Evolutionary conservation across 345 rosid species (phyloP), one percentile per base, ranked within the genome.

Genomic region (Syzygium aromaticum): DNA sequence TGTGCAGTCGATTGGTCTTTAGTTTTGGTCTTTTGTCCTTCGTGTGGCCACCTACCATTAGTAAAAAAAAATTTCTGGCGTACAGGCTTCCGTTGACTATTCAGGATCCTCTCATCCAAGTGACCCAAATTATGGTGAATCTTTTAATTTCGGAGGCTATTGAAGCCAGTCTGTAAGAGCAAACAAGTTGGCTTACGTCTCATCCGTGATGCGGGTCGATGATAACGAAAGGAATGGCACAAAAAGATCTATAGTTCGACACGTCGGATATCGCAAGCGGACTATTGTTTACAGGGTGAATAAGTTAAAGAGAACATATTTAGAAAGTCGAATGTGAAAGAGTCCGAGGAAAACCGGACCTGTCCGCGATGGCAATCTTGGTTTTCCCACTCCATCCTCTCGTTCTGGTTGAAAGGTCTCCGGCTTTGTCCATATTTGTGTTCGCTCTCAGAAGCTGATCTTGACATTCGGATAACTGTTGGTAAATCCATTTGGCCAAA

Each of bases 251-350:
- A 16, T 30, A 8, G 56, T 16, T 30, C 2, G 43, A 64, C 23
- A 8, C 38, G 11, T 28, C 11, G 0, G 11, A 0, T 17, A 16
- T 64, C 1, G 22, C 11, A 11, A 1, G 40, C 0, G 6, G 77
- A 64, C 23, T 30, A 63, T 28, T 8, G 8, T 64, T 30, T 64
- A 7, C 17, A 16, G 77, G 22, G 23, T 17, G 43, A 33, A 64
- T 64, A 64, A 64, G 5, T 64, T 30, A 30, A 64, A 28, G 21
- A 28, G 77, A 33, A 7, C 3, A 5, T 1, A 4, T 64, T 64
- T 0, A 3, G 77, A 64, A 64, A 64, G 77, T 28, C 40, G 10
- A 28, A 64, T 64, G 77, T 63, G 77, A 61, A 61, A 57, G 10
- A 7, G 73, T 3, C 19, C 19, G 43, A 64, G 43, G 43, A 16